Base-by-base conservation (phyloP, 2,329 filamentous ascomycete species). In the Shiraia bambusicola region DNA sequence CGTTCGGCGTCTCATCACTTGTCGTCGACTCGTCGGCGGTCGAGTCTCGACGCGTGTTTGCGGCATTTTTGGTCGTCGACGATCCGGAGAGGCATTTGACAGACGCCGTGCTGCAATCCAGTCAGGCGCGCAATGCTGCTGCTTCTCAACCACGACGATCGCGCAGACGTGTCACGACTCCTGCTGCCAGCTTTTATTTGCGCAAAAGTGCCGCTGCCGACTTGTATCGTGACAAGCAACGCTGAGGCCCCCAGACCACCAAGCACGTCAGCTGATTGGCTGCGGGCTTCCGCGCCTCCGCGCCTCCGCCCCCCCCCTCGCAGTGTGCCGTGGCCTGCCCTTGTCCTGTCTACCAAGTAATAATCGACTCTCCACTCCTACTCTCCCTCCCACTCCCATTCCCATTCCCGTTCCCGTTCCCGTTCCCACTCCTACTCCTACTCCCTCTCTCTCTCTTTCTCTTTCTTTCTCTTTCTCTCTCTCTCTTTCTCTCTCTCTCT, bases 401-500 rank as follows among this genome's bases (percentile, higher is more conserved):
- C 13, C 28, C 9, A 30, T 25, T 16, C 14, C 28, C 37, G 30
- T 16, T 28, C 24, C 11, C 28, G 25, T 17, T 30, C 34, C 34
- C n/a, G n/a, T n/a, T 16, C 39, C 39, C 37, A 45, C 47, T 17
- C 28, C 28, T 25, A 28, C 34, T 31, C 24, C 19, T 22, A 15
- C 31, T 28, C 29, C 33, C 42, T 29, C 30, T 29, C 30, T 28
- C 14, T 28, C 35, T 36, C 17, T 13, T 30, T 7, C 45, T 33
- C 37, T 45, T 41, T 27, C 33, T 30, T 25, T 15, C 35, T 46
- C 38, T 31, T 11, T 33, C 39, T 28, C 43, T 36, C 29, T 40
- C 49, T 40, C 35, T 41, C 46, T 50, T 30, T 34, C 38, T 36
- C 34, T 13, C 37, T 45, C 46, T 50, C 38, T 34, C 24, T 29